Percentiles rank a stretch among this genome's conserved stretches.
Conservation (phyloP, 805 yeast species). For the Pichia kluyveri region DNA sequence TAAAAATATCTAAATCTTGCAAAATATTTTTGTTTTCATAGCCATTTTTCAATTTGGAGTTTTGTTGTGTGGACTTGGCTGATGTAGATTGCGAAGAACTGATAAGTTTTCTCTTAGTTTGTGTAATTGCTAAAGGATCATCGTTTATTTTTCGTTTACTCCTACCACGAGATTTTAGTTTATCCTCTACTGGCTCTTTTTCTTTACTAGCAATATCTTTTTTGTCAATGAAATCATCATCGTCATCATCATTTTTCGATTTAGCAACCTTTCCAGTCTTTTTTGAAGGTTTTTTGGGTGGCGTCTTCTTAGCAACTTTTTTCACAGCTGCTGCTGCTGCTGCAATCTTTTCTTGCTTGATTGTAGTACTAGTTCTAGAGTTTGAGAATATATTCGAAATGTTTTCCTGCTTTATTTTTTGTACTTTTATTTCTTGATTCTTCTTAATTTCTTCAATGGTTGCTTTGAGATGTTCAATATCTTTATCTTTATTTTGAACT, state of each 20-base stretch:
- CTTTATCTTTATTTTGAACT: background rate
- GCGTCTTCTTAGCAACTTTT: background rate
- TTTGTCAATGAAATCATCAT: background rate
- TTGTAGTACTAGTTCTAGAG: background rate
- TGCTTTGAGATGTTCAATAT: background rate
- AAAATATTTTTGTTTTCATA: background rate
- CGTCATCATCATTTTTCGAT: background rate
- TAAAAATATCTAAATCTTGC: slow-evolving; percentile 7
- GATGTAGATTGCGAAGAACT: background rate
- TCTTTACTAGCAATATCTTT: no score
- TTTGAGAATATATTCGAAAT: background rate
- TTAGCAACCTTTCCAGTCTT: background rate
- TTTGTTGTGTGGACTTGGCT: background rate
- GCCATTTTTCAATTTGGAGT: background rate
- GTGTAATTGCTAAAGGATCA: background rate
- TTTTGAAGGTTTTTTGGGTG: background rate
- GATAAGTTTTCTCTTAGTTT: slow-evolving; percentile 6
- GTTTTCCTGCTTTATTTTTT: background rate
- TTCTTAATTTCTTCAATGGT: background rate
- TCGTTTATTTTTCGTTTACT: background rate
- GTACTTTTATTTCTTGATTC: background rate
- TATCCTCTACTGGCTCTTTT: background rate
- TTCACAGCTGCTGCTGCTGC: background rate
- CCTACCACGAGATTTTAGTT: background rate
- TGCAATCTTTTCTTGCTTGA: background rate